Base-by-base conservation (phyloP, 257 asterid species). In the Coffea canephora region DNA sequence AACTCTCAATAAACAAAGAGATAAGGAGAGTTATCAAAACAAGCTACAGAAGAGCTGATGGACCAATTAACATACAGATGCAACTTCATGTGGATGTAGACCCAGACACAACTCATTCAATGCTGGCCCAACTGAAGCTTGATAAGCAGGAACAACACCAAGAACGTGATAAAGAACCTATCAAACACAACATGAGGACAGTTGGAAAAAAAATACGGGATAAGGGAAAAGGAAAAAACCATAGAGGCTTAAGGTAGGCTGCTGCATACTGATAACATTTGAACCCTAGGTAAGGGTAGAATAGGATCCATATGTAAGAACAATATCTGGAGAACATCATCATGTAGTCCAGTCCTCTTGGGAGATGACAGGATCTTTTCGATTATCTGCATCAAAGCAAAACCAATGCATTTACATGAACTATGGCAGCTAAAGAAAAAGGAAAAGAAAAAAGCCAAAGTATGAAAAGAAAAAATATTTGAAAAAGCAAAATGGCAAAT, bases 21-120 rank as follows among this genome's bases (percentile, higher is more conserved):
- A 71, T 54, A 45, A 76, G 80, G 78, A 67, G 36, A 45, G 15
- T 12, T 34, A 64, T 39, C 54, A 75, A 80, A 36, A 79, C 41
- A 77, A 74, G 50, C 80, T 70, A 73, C 46, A 82, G 78, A 73
- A 79, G 71, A 54, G 64, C 68, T 49, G 78, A 73, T 79, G 76
- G 50, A 81, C 75, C 79, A 31, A 15, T 55, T 65, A 74, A 86
- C 97, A 73, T 92, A 95, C 99, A 67, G 94, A 86, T 82, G 99
- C 99, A 77, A 93, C 95, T 92, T 95, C 99, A 86, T 89, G 94
- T 80, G 98, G 92, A 66, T 79, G 87, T 84, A 95, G 88, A 83
- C 99, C 99, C 85, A 95, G 95, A 87, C 98, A 95, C 89, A 95
- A 85, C 82, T 95, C 99, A 89, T 95, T 93, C 87, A 93, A 69